phyloP scores from a whole-genome alignment of 805 yeast species.

The Lachancea kluyveri region DNA sequence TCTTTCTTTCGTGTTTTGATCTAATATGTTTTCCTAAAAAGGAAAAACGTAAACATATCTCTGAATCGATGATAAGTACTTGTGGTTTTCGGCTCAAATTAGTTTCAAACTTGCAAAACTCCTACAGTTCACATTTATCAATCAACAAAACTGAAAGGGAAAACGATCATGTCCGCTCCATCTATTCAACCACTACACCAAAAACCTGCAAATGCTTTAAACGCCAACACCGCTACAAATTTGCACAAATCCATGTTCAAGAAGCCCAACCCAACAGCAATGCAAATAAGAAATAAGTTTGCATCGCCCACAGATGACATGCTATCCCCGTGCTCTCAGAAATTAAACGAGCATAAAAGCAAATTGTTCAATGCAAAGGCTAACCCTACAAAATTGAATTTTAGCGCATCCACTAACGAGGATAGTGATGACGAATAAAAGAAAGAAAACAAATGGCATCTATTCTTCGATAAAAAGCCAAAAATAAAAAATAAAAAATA shows the following conservation, averaged over 20 bases:
- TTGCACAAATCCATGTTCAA: constrained; percentile 24
- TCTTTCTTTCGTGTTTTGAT: no score
- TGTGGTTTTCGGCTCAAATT: neutral
- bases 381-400: constrained; percentile 21
- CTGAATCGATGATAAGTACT: no score
- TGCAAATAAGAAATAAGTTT: constrained; percentile 20
- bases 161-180: constrained; percentile 20
- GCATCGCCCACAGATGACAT: constrained; percentile 55
- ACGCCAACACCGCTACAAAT: constrained; percentile 1
- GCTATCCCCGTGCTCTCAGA: constrained; percentile 54
- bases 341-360: constrained; percentile 43
- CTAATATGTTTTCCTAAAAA: no score
- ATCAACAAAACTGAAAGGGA: neutral
- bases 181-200: constrained; percentile 25
- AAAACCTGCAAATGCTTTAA: constrained; percentile 7
- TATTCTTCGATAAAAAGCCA: no score
- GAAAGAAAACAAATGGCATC: no score
- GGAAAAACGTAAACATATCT: no score
- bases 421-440: constrained; percentile 9
- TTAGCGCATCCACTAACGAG: constrained; percentile 4
- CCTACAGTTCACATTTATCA: neutral
- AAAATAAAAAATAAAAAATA: no score
- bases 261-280: constrained; percentile 10
- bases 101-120: neutral
- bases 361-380: constrained; percentile 19